Base-by-base conservation (phyloP, 2,329 filamentous ascomycete species). In the Penicillium sp. region DNA sequence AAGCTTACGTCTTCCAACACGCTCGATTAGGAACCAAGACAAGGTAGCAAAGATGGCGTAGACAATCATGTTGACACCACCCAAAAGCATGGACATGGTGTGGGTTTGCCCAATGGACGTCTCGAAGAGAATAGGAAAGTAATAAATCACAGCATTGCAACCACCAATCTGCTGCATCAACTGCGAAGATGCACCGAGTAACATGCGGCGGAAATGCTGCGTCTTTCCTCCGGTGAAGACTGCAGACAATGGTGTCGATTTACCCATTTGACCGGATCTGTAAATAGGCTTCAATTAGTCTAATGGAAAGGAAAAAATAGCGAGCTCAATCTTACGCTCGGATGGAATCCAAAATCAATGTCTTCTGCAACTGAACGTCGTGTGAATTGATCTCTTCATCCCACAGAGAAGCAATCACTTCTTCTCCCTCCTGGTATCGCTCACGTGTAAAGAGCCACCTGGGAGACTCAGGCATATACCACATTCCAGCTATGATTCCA, bases 261-360 rank as follows among this genome's bases (percentile, higher is more conserved):
- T 64, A 63, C 61, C 63, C 67, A 60, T 53, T 60, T 52, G 62
- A 14, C 54, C 47, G 11, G 48, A 57, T n/a, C 52, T 55, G 16
- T 24, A 24, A 12, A 64, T 78, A 77, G 53, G 78, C 70, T 64
- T 35, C 5, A 18, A 78, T 73, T 26, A 74, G 69, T 57, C 77
- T 69, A 77, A 65, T 77, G 74, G 45, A 70, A 57, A 83, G 83
- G 16, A 56, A 38, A 16, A 21, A 21, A 8, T 3, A 33, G 24
- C 6, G 55, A 33, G 30, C 12, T 33, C 30, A 9, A 33, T 24
- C 14, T 52, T 55, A 59, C 56, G 57, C 54, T 23, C 77, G 75
- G 61, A 87, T 83, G 2, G 79, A 82, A 65, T 89, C 85, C 23
- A 82, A 71, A 35, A 86, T 84, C 1, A 84, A 83, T 54, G 82